Evolutionary conservation across 2,329 filamentous ascomycete species (phyloP).

Genomic region (Xylaria sp.): DNA sequence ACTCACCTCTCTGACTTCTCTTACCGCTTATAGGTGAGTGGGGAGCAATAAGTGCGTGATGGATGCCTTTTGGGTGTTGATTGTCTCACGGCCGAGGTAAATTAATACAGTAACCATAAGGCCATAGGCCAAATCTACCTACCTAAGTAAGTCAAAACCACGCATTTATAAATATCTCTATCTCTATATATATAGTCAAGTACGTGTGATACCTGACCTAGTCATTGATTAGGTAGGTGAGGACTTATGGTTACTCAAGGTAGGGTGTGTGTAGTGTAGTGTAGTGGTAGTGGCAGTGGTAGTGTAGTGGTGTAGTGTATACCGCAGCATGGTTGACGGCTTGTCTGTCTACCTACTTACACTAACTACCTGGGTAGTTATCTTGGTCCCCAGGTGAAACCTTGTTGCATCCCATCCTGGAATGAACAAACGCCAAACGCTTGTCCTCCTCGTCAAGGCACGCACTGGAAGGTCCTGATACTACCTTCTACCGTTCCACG

Average conservation of each 20-base stretch:
- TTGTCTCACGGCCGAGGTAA: background rate
- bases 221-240: background rate
- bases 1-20: background rate
- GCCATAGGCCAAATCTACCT: background rate
- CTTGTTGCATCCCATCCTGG: constrained; percentile 15
- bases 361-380: background rate
- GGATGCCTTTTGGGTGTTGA: background rate
- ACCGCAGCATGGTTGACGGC: background rate
- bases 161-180: too few relatives aligned
- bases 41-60: background rate
- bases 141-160: constrained; percentile 1
- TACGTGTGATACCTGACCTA: background rate
- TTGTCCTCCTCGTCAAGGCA: constrained; percentile 9
- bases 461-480: constrained; percentile 17
- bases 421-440: constrained; percentile 1
- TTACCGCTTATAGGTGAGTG: background rate
- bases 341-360: background rate
- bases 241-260: background rate
- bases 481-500: constrained; percentile 15
- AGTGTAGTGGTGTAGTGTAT: background rate
- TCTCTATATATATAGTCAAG: too few relatives aligned
- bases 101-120: background rate
- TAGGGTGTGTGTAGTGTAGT: background rate
- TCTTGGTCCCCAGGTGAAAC: constrained; percentile 15
- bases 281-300: too few relatives aligned